Evolutionary conservation across 225 moss, liverwort and hornwort genomes (phyloP).

Genomic region (Polytrichum commune): DNA sequence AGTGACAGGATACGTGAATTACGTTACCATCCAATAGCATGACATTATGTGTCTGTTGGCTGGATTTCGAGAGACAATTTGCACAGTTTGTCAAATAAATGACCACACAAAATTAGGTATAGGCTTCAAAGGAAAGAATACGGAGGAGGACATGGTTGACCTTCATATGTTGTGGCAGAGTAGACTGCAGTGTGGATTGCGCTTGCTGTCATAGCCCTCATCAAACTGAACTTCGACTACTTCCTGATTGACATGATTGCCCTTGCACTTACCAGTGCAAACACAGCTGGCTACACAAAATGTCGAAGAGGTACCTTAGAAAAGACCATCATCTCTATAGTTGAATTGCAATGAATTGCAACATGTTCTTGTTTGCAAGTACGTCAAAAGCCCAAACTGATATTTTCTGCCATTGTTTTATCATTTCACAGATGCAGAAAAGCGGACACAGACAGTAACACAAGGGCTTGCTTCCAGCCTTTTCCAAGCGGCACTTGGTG

Average conservation of each 20-base stretch:
- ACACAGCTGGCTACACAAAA: conserved; percentile 87
- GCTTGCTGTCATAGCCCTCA: conserved; percentile 71
- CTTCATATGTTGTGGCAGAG: not conserved
- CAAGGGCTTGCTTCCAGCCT: conserved; percentile 49
- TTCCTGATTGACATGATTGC: conserved; percentile 76
- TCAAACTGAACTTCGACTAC: conserved; percentile 85
- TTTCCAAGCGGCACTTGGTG: conserved; percentile 47
- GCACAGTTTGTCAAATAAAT: too few relatives aligned
- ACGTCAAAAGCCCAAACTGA: too few relatives aligned
- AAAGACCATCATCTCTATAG: not conserved
- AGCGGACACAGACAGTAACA: conserved; percentile 27
- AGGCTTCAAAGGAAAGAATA: too few relatives aligned
- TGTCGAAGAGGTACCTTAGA: conserved; percentile 69
- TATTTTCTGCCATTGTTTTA: too few relatives aligned
- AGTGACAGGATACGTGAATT: too few relatives aligned
- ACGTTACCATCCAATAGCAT: too few relatives aligned
- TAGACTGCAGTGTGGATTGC: conserved; percentile 70
- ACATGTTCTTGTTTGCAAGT: too few relatives aligned
- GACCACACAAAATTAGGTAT: too few relatives aligned
- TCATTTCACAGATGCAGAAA: conserved; percentile 33
- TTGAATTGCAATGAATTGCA: too few relatives aligned
- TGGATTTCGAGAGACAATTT: too few relatives aligned
- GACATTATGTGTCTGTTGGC: too few relatives aligned
- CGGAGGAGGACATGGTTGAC: not conserved
- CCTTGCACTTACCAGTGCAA: conserved; percentile 70